Evolutionary conservation across 225 moss, liverwort and hornwort genomes (phyloP), one percentile per base, ranked within the genome.

Genomic region (Pseudoscleropodium purum): DNA sequence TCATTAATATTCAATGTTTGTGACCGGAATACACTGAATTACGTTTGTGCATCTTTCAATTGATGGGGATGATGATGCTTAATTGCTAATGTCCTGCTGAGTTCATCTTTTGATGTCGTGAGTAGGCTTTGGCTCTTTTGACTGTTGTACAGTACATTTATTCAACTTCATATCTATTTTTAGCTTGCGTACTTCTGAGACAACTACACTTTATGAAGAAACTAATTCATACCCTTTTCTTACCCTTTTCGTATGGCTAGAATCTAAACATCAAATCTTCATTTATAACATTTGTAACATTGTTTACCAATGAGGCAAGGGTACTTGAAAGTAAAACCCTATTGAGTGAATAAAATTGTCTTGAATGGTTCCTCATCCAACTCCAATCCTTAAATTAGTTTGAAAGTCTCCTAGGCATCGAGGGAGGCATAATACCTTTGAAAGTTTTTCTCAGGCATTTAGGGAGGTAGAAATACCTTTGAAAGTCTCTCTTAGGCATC

Each of bases 1-100:
- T 88, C 86, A 90, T 91, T 79, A 86, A 80, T 83, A 80, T 91
- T 86, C 89, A 91, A 84, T 88, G 88, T 77, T 86, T 79, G 84
- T 79, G 88, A 93, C 81, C 72, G 76, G 90, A 90, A 74, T 84
- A 52, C 83, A 43, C 75, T n/a, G 31, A 63, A 45, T 85, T 83
- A 29, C 51, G 16, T 86, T 79, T 29, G 63, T 59, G 83, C 59
- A 36, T 78, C 83, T 79, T 41, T 70, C 5, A 7, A 39, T 18
- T 79, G 7, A 34, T 29, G 67, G 76, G 33, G 51, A 47, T 82
- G 63, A 29, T 64, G 66, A 29, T 78, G 70, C 3, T 52, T 4
- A 52, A 52, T 52, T 52, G 56, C 79, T 39, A 11, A 29, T 59
- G 80, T 59, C 29, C 29, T 59, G 12, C 80, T 11, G 60, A 80